Evolutionary conservation across 2,329 filamentous ascomycete genomes (phyloP).

Genomic region (Coniochaeta pulveracea): DNA sequence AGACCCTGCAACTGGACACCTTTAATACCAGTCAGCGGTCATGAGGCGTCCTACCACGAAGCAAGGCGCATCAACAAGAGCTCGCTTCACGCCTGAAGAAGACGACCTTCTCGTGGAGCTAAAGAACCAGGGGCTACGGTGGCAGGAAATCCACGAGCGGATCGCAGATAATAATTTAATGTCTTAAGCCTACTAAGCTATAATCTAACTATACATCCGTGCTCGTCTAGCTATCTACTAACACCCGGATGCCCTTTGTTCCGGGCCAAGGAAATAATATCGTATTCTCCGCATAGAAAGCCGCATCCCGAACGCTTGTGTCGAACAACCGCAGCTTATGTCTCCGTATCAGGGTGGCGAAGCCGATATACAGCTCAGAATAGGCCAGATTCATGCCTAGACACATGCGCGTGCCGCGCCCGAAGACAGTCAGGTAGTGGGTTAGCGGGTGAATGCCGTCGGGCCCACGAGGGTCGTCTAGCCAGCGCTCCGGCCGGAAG

Average conservation of each 20-base stretch:
- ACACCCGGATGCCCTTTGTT: no score
- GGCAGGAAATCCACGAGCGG: background rate
- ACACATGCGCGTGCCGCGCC: slow-evolving; percentile 2
- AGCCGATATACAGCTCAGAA: slow-evolving; percentile 9
- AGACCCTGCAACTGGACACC: background rate
- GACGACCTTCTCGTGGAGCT: slow-evolving; percentile 1
- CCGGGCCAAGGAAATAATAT: no score
- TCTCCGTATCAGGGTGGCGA: no score
- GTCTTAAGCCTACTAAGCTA: no score
- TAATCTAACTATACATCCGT: no score
- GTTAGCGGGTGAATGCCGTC: slow-evolving; percentile 3
- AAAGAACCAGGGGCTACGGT: background rate
- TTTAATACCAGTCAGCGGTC: background rate
- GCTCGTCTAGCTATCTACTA: no score
- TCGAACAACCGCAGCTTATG: no score
- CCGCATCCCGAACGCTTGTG: no score
- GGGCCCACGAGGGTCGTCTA: background rate
- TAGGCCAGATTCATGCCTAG: slow-evolving; percentile 7
- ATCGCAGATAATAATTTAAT: no score
- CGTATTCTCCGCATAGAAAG: no score
- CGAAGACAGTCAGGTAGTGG: slow-evolving; percentile 5
- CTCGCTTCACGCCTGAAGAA: background rate
- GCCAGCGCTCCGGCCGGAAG: slow-evolving; percentile 1
- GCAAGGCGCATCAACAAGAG: slow-evolving; percentile 1
- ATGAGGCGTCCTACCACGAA: slow-evolving; percentile 1